Conservation (phyloP, 352 stramenopile genomes). For the Globisporangium irregulare region DNA sequence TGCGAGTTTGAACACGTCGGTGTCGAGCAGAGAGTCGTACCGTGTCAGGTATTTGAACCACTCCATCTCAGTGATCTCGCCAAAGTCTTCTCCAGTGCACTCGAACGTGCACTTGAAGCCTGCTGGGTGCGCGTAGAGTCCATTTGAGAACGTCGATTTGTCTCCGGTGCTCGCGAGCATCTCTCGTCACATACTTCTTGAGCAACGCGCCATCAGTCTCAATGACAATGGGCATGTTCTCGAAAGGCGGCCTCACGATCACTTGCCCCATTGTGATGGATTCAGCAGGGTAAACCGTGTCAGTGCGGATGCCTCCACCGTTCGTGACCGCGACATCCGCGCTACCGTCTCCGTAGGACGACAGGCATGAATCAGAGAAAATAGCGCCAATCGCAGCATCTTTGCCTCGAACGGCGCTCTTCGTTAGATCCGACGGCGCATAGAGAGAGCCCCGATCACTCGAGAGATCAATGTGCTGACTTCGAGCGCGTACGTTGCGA, state of each 20-base stretch:
- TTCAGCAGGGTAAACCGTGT: constrained; percentile 19
- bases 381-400: constrained; percentile 52
- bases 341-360: constrained; percentile 15
- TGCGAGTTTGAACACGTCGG: constrained; percentile 8
- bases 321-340: constrained; percentile 21
- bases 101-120: constrained; percentile 44
- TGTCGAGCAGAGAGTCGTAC: constrained; percentile 11
- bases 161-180: constrained; percentile 29
- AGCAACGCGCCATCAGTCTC: constrained; percentile 34
- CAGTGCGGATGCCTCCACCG: constrained; percentile 23
- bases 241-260: constrained; percentile 26
- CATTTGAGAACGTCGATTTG: constrained; percentile 29
- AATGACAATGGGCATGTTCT: constrained; percentile 19
- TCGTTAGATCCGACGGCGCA: constrained; percentile 47
- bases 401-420: constrained; percentile 42
- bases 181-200: constrained; percentile 40
- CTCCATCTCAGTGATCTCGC: constrained; percentile 32
- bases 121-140: constrained; percentile 34
- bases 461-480: constrained; percentile 42
- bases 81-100: constrained; percentile 24
- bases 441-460: constrained; percentile 49
- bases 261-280: constrained; percentile 20
- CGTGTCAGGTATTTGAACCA: constrained; percentile 29
- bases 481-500: constrained; percentile 39
- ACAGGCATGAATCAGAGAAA: constrained; percentile 32